A percentile compares a stretch with the other conserved stretches of the same genome.
These are phyloP conservation scores for Clonostachys byssicola DNA, from an alignment of 2,329 filamentous ascomycete species.

Conservation along the genomic window DNA sequence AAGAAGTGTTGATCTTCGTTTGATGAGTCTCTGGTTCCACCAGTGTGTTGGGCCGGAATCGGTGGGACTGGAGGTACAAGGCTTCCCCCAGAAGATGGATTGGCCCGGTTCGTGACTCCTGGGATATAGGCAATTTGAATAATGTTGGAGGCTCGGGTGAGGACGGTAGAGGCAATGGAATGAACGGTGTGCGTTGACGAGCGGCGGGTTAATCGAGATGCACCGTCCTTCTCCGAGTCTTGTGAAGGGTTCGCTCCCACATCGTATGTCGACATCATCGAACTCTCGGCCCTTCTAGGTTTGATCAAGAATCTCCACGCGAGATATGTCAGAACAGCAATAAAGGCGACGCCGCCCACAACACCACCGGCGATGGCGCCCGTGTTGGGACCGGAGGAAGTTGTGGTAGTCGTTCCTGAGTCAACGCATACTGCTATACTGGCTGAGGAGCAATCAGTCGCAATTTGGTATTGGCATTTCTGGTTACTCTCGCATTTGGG, in stretches of 20 bases:
- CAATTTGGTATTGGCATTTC: conserved; percentile 40
- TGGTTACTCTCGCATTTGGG: conserved; percentile 36
- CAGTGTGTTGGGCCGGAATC: conserved; percentile 67
- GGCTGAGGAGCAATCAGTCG: conserved; percentile 39
- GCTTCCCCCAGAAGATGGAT: conserved; percentile 69
- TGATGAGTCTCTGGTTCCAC: conserved; percentile 25
- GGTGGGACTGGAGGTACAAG: conserved; percentile 91
- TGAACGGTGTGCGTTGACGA: conserved; percentile 81
- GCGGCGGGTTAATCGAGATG: conserved; percentile 42
- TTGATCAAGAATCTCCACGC: conserved; percentile 88
- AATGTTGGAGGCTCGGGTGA: conserved; percentile 95
- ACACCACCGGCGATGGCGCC: conserved; percentile 92
- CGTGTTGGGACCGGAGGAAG: conserved; percentile 51
- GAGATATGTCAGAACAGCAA: conserved; percentile 73
- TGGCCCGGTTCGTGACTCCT: conserved; percentile 88
- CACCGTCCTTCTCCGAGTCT: conserved; percentile 40
- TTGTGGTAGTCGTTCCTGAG: no score
- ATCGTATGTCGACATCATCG: conserved; percentile 48
- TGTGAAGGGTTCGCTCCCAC: conserved; percentile 31
- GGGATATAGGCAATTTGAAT: conserved; percentile 99
- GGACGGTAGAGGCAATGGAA: conserved; percentile 91
- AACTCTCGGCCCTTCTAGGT: conserved; percentile 62
- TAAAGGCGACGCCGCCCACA: conserved; percentile 72
- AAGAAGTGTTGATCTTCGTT: conserved; percentile 87
- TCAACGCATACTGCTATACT: conserved; percentile 33